Evolutionary conservation across 2,329 filamentous ascomycete genomes (phyloP).

Genomic region (Orbilia oligospora): DNA sequence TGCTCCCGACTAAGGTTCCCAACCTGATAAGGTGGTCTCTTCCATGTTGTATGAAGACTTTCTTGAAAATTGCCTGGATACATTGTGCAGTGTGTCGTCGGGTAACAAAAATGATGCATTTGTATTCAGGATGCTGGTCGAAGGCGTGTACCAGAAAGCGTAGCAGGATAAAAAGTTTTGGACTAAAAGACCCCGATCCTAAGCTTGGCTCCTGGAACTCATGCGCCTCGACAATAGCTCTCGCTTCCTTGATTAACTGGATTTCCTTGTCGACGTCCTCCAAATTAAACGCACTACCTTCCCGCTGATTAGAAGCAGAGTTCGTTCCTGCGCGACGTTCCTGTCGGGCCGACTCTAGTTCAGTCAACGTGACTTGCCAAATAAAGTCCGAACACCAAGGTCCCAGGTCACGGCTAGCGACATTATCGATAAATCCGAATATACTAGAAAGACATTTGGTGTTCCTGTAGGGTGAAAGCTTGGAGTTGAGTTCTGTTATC

Average conservation of each 20-base stretch:
- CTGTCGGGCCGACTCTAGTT: slow-evolving; percentile 75
- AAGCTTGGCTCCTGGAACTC: slow-evolving; percentile 67
- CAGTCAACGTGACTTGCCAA: slow-evolving; percentile 79
- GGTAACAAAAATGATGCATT: slow-evolving; percentile 91
- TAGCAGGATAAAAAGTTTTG: slow-evolving; percentile 79
- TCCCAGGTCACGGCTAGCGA: slow-evolving; percentile 72
- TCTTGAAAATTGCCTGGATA: slow-evolving; percentile 77
- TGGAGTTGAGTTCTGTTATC: slow-evolving; percentile 75
- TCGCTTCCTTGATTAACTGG: slow-evolving; percentile 74
- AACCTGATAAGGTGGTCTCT: slow-evolving; percentile 74
- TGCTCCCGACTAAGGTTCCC: slow-evolving; percentile 76
- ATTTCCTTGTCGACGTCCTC: slow-evolving; percentile 72
- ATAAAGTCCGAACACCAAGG: slow-evolving; percentile 87
- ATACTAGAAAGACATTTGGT: slow-evolving; percentile 67
- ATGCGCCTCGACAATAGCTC: slow-evolving; percentile 72
- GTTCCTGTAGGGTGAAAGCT: slow-evolving; percentile 65
- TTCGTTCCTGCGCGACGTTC: slow-evolving; percentile 70
- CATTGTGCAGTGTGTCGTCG: slow-evolving; percentile 82
- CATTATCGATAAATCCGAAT: slow-evolving; percentile 61
- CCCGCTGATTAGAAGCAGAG: slow-evolving; percentile 28
- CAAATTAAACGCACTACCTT: slow-evolving; percentile 61
- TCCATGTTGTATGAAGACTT: slow-evolving; percentile 64
- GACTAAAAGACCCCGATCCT: slow-evolving; percentile 72
- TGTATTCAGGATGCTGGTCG: slow-evolving; percentile 71
- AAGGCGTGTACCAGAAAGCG: slow-evolving; percentile 77